Conservation (phyloP, 73 alveolate species). For the Effrenium voratum region DNA sequence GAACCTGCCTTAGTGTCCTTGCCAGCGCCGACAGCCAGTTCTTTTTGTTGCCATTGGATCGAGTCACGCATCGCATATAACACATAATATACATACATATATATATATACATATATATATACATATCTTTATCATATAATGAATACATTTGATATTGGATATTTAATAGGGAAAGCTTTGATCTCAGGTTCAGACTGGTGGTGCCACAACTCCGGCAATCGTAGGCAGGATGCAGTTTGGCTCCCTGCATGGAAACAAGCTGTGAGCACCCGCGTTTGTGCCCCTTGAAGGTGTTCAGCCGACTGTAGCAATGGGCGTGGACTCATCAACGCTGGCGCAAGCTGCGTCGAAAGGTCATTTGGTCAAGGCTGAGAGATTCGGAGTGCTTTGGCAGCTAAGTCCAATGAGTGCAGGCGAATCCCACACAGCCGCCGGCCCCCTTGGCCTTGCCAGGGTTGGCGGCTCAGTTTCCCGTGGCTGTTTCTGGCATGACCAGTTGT, state of each 20-base stretch:
- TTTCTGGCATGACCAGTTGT: not conserved
- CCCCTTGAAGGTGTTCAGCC: constrained; percentile 67
- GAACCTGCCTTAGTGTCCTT: not conserved
- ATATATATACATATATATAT: too few species aligned
- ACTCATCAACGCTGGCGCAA: constrained; percentile 53
- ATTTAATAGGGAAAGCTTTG: too few species aligned
- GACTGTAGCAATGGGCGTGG: constrained; percentile 78
- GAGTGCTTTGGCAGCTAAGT: not conserved
- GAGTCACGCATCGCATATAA: too few species aligned
- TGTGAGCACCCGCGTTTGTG: not conserved
- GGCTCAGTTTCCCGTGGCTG: not conserved
- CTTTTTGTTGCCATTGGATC: too few species aligned
- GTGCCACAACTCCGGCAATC: constrained; percentile 36
- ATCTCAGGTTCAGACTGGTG: constrained; percentile 66
- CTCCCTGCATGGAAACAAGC: not conserved
- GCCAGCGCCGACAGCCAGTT: too few species aligned
- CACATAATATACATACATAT: too few species aligned
- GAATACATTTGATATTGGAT: too few species aligned
- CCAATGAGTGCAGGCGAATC: constrained; percentile 14
- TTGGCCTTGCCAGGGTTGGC: constrained; percentile 47
- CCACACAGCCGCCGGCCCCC: constrained; percentile 74
- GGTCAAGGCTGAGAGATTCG: constrained; percentile 15
- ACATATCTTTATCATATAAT: too few species aligned
- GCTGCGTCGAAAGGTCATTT: constrained; percentile 61
- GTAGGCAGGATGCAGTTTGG: not conserved